A percentile compares a stretch with the other conserved stretches of the same genome.
Conservation (phyloP, 768 basidiomycete species). For the Grammothele lineata region DNA sequence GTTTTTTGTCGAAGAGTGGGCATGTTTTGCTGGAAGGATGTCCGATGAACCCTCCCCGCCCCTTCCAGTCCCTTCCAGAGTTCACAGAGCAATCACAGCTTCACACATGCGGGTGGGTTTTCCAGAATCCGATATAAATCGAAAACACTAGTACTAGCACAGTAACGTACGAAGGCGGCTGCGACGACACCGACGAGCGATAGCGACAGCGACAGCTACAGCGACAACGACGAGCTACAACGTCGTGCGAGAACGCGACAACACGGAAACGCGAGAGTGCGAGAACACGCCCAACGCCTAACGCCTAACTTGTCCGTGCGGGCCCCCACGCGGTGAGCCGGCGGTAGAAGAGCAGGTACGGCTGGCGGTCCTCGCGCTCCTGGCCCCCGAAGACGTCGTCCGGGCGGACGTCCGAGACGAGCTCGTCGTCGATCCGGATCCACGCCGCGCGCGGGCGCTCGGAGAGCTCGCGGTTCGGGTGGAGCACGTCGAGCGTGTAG, state of each 20-base stretch:
- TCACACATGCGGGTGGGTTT: not conserved
- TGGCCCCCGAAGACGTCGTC: constrained; percentile 66
- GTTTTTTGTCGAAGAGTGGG: too few relatives aligned
- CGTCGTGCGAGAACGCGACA: too few relatives aligned
- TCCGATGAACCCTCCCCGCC: too few relatives aligned
- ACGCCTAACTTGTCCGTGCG: constrained; percentile 15
- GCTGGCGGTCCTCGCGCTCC: constrained; percentile 62
- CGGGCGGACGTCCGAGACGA: constrained; percentile 66
- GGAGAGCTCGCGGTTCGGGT: constrained; percentile 56
- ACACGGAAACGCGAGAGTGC: too few relatives aligned
- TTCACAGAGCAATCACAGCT: not conserved
- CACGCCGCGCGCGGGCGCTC: constrained; percentile 59
- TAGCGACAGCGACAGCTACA: not conserved
- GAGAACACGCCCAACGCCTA: too few relatives aligned
- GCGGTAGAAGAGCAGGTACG: constrained; percentile 86
- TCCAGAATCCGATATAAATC: constrained; percentile 6
- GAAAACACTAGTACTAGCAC: constrained; percentile 13
- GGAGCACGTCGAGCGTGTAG: constrained; percentile 88
- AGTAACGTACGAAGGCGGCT: constrained; percentile 15
- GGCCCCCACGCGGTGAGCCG: constrained; percentile 37
- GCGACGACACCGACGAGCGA: constrained; percentile 3
- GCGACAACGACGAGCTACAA: too few relatives aligned
- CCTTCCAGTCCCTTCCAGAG: too few relatives aligned
- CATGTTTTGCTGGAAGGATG: too few relatives aligned
- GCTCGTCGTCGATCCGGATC: constrained; percentile 93